Base-by-base conservation (phyloP, 2,329 filamentous ascomycete genomes). In the Boeremia lycopersici region DNA sequence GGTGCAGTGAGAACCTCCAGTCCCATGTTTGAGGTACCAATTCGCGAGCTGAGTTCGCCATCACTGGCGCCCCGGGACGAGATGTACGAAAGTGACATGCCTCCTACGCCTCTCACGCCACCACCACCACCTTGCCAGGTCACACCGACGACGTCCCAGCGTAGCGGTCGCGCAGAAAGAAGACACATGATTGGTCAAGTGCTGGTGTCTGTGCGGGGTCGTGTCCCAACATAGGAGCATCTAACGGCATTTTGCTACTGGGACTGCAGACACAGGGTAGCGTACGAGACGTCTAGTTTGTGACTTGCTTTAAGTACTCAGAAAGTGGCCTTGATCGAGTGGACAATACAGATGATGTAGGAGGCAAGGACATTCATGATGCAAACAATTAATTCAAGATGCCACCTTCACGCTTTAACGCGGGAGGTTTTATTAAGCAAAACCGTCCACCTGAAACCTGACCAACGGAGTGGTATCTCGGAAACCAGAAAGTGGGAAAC, bases 391-490 rank as follows among this genome's bases (percentile, higher is more conserved):
- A 12, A 34, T 30, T 15, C 26, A 15, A 25, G 13, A 23, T 35
- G 8, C 10, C 6, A 11, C 34, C 28, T 5, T 53, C 44, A 48
- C 38, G 33, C 19, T 23, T 23, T 48, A 39, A 19, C 6, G 13
- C 29, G 28, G 36, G 39, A 43, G 10, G 33, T 25, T 11, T 8
- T 10, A 25, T 13, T 44, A 39, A 48, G 40, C 45, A 48, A 54
- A 43, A 23, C 45, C 33, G 23, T 29, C 51, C 51, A 40, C 51
- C 40, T 48, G 29, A 28, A 41, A 23, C n/a, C 11, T n/a, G 40
- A 60, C 58, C 54, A 58, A 60, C 58, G 59, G 55, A 57, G 60
- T 63, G 62, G 60, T 65, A 65, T 65, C 62, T 61, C 45, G 17
- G 53, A 50, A 31, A 42, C 17, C 17, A 47, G 33, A 0, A 26